These are phyloP conservation scores for Microascus cirrosus DNA, from an alignment of 2,329 filamentous ascomycete species.

Conservation along the genomic window DNA sequence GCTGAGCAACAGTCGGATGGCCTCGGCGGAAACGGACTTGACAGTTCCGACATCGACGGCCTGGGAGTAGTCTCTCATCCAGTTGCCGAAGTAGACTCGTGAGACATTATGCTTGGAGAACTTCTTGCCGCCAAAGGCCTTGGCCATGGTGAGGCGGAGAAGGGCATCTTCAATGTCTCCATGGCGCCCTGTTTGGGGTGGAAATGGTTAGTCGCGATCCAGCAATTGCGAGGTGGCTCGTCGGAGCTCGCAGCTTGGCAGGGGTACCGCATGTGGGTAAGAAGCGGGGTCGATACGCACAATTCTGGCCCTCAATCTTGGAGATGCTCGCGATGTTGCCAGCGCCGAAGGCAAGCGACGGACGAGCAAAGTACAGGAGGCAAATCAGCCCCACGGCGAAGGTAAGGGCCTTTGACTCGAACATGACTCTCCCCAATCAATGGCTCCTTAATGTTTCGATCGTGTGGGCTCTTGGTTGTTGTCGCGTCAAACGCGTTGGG, in stretches of 20 bases:
- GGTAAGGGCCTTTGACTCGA: conserved; percentile 33
- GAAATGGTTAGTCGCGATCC: neutral
- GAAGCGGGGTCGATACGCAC: conserved; percentile 25
- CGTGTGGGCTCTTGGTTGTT: neutral
- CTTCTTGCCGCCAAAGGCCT: conserved; percentile 53
- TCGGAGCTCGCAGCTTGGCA: neutral
- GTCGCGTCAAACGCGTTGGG: neutral
- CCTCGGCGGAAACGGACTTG: conserved; percentile 82
- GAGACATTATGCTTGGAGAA: conserved; percentile 83
- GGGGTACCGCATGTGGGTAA: neutral
- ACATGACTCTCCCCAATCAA: conserved; percentile 23
- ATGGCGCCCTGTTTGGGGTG: conserved; percentile 53
- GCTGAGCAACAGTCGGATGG: conserved; percentile 81
- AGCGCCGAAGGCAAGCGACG: conserved; percentile 70
- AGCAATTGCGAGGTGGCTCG: conserved; percentile 5
- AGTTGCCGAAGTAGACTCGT: conserved; percentile 92
- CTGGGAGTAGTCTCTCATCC: conserved; percentile 88
- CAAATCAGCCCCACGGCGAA: conserved; percentile 45
- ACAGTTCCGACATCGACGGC: conserved; percentile 88
- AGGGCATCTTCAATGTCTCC: conserved; percentile 90
- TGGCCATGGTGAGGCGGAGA: conserved; percentile 54
- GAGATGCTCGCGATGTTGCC: conserved; percentile 79
- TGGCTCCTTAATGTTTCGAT: neutral
- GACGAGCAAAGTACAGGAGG: conserved; percentile 55
- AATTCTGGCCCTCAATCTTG: conserved; percentile 76